Evolutionary conservation across 495 filamentous ascomycete species (phyloP), one percentile per base, ranked within the genome.

Genomic region (Podospora sp.): DNA sequence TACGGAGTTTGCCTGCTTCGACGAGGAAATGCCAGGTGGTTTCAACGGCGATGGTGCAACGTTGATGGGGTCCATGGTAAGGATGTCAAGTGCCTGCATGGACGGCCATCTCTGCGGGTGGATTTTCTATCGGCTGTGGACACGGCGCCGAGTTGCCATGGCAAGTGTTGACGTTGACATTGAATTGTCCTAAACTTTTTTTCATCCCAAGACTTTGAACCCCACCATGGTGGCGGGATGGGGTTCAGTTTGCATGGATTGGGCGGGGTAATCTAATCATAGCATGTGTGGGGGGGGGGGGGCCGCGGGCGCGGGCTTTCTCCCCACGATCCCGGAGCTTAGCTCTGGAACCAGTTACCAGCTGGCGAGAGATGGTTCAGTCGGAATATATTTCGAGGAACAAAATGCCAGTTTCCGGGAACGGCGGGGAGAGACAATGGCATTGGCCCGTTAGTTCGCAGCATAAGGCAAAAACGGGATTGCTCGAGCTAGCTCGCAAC

Each of bases 71-170:
- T 14, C 40, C 40, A 2, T 14, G 40, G 40, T 14, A 2, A 2
- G 2, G 9, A 2, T 14, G 40, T 46, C 2, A 14, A 46, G 40
- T 46, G 40, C 40, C 14, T 46, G 40, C 40, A 46, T 4, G 40
- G 16, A 46, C 2, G 40, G 40, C 11, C 33, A 5, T 36, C 18
- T 36, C 18, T 18, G 57, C n/a, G 18, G 27, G 55, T 33, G 11
- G 4, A 29, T 29, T 59, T n/a, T n/a, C n/a, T 2, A 14, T 20
- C 27, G 27, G 11, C 5, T 59, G 57, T 59, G 56, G 26, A 20
- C 56, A 46, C 26, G 4, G 22, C 6, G 16, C 29, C 8, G 8
- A 21, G 59, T 62, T 62, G 59, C 59, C 59, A 49, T 62, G 59
- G 59, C 36, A 35, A 50, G 9, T 12, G 26, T 27, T 27, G 53